phyloP scores from a whole-genome alignment of 768 basidiomycete species.

The Cubamyces sp. region DNA sequence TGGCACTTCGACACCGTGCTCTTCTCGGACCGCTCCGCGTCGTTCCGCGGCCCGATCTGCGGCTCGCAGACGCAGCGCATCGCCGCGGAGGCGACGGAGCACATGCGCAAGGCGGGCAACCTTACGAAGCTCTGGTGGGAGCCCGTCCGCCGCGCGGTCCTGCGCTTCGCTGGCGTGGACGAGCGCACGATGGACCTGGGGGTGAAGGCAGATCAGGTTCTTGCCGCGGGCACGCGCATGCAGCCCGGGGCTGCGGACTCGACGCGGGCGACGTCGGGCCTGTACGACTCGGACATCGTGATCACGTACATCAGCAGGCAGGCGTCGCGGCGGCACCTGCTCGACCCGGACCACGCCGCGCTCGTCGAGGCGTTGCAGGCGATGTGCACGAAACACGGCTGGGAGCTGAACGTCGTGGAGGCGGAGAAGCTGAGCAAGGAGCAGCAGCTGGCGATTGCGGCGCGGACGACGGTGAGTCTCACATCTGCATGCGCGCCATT shows the following conservation, averaged over 20 bases:
- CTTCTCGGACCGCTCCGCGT: conserved; percentile 75
- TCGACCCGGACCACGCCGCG: conserved; percentile 55
- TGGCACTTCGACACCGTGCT: conserved; percentile 76
- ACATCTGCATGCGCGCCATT: not conserved
- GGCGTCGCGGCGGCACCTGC: conserved; percentile 54
- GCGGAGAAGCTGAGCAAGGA: conserved; percentile 75
- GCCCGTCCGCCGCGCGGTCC: conserved; percentile 64
- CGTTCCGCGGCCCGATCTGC: conserved; percentile 68
- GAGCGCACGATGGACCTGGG: conserved; percentile 38
- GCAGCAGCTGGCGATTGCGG: conserved; percentile 68
- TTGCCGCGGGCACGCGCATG: conserved; percentile 7
- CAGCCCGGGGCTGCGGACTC: conserved; percentile 16
- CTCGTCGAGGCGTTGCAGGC: conserved; percentile 57
- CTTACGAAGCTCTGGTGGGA: conserved; percentile 73
- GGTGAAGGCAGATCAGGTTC: conserved; percentile 21
- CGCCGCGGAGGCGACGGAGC: conserved; percentile 68
- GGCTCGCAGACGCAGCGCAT: conserved; percentile 70
- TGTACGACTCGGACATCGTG: conserved; percentile 47
- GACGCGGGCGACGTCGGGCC: conserved; percentile 29
- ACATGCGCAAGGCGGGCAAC: conserved; percentile 44
- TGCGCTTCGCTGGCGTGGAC: conserved; percentile 65
- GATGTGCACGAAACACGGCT: conserved; percentile 48
- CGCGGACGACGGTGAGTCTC: conserved; percentile 67
- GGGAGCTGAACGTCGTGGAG: conserved; percentile 64
- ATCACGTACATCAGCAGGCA: conserved; percentile 80